phyloP scores from a whole-genome alignment of 257 asterid species.

The Solanum lignicaule region DNA sequence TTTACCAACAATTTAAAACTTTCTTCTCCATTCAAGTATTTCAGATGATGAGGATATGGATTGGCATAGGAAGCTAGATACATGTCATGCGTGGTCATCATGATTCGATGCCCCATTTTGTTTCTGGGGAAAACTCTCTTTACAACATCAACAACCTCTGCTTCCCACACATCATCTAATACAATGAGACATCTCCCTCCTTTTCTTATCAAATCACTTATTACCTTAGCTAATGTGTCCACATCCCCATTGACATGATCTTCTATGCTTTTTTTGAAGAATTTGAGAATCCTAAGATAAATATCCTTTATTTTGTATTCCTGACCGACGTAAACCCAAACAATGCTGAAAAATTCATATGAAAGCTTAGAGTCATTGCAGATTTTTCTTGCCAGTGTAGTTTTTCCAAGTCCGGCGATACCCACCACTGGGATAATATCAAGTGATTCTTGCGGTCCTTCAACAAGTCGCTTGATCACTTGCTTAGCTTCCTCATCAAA shows the following conservation, averaged over 20 bases:
- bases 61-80: accelerated
- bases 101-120: no score
- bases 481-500: no score
- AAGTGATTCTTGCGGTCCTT: accelerated
- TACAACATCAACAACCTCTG: no score
- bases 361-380: neutral
- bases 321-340: conserved; percentile 10
- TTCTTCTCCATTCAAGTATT: accelerated
- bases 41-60: accelerated
- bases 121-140: no score
- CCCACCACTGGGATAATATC: no score
- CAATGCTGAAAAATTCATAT: conserved; percentile 1
- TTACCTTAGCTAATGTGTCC: neutral
- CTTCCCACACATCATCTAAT: no score
- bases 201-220: accelerated
- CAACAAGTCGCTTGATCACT: no score
- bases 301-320: neutral
- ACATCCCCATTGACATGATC: neutral
- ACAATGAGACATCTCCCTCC: no score
- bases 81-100: accelerated
- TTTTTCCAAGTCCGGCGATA: no score
- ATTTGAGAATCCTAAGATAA: conserved; percentile 11
- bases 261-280: neutral
- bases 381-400: no score
- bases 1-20: no score